phyloP scores from a whole-genome alignment of 306 rosid genomes.

The Rosa chinensis region DNA sequence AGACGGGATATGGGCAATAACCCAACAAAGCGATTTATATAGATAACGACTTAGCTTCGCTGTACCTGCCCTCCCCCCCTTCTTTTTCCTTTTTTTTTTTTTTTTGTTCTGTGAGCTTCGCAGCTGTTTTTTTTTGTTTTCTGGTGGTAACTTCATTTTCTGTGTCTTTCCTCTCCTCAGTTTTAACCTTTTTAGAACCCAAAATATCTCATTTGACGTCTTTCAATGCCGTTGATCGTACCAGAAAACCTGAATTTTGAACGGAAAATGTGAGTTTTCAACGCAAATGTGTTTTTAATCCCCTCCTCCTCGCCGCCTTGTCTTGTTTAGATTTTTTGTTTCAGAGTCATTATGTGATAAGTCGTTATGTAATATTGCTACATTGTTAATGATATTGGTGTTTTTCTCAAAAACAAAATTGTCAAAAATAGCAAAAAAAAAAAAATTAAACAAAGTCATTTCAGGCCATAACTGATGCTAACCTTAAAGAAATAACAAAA shows the following conservation, averaged over 20 bases:
- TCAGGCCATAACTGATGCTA: too few relatives aligned
- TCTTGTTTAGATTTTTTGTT: too few relatives aligned
- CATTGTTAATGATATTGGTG: too few relatives aligned
- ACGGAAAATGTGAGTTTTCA: not conserved
- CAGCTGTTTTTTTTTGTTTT: not conserved
- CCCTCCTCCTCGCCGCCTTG: too few relatives aligned
- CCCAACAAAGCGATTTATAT: not conserved
- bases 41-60: conserved; percentile 7
- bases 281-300: too few relatives aligned
- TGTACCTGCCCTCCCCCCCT: not conserved
- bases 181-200: not conserved
- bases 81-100: not conserved
- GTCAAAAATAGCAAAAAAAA: too few relatives aligned
- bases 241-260: not conserved
- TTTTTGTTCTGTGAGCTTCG: not conserved
- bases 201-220: not conserved
- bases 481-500: too few relatives aligned
- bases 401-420: too few relatives aligned
- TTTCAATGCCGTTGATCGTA: not conserved
- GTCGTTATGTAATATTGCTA: too few relatives aligned
- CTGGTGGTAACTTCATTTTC: not conserved
- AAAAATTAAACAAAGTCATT: too few relatives aligned
- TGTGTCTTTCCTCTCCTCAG: not conserved
- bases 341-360: too few relatives aligned
- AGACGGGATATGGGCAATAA: not conserved